phyloP scores from a whole-genome alignment of 805 yeast genomes.

The Zygoascus flipseniorum region DNA sequence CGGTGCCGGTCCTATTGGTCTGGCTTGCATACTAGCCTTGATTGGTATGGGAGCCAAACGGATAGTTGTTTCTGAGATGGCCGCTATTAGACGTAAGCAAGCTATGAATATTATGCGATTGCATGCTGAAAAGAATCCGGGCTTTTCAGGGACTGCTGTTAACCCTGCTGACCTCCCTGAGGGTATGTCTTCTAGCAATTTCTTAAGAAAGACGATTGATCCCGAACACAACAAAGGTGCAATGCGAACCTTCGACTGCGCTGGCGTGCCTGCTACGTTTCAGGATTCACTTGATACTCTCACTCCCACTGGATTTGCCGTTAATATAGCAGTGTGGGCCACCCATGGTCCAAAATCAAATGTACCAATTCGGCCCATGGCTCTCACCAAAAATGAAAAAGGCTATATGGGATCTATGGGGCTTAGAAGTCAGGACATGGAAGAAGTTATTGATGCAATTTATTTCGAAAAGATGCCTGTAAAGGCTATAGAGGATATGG shows the following conservation, averaged over 20 bases:
- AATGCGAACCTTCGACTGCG: conserved; percentile 41
- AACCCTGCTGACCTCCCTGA: background rate
- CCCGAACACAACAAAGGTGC: conserved; percentile 19
- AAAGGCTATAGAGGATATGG: conserved; percentile 38
- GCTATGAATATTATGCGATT: conserved; percentile 20
- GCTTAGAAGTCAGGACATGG: conserved; percentile 48
- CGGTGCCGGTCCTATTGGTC: conserved; percentile 51
- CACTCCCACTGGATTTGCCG: conserved; percentile 44
- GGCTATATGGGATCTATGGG: conserved; percentile 40
- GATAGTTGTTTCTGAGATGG: conserved; percentile 45
- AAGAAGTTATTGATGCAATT: conserved; percentile 45
- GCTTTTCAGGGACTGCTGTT: conserved; percentile 1
- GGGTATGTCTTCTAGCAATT: background rate
- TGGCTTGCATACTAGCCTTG: conserved; percentile 42
- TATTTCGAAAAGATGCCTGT: conserved; percentile 38
- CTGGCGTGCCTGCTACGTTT: conserved; percentile 47
- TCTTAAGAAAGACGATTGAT: background rate
- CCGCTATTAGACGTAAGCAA: conserved; percentile 35
- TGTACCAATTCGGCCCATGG: conserved; percentile 7
- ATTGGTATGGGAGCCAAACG: conserved; percentile 36
- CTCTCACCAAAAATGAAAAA: conserved; percentile 6
- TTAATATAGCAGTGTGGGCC: conserved; percentile 44
- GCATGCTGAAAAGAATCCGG: background rate
- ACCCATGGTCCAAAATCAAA: conserved; percentile 26
- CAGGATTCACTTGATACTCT: conserved; percentile 41